A percentile compares a stretch with the other conserved stretches of the same genome.
Evolutionary conservation across 2,329 filamentous ascomycete species (phyloP).

Genomic region (Corynespora cassiicola): DNA sequence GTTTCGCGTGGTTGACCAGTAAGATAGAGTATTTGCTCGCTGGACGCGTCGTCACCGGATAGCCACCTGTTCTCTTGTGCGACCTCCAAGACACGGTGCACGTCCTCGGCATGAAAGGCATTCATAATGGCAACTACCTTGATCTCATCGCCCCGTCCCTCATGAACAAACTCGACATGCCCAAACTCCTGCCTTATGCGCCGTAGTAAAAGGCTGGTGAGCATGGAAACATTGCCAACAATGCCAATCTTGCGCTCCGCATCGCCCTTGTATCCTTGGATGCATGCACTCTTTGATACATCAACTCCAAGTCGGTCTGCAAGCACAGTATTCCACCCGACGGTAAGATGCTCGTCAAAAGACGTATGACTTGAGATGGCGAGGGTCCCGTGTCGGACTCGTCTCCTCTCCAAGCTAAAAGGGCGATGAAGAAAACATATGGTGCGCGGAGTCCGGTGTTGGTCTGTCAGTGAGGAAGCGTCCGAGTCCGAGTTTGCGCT

Average conservation of each 20-base stretch:
- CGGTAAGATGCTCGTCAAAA: constrained; percentile 48
- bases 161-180: constrained; percentile 28
- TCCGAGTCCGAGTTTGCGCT: not conserved
- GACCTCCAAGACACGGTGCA: constrained; percentile 40
- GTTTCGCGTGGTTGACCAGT: constrained; percentile 45
- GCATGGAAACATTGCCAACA: constrained; percentile 27
- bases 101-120: constrained; percentile 46
- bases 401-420: constrained; percentile 35
- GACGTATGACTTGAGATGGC: constrained; percentile 44
- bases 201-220: constrained; percentile 18
- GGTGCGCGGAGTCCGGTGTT: constrained; percentile 27
- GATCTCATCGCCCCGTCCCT: constrained; percentile 29
- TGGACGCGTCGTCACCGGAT: constrained; percentile 19
- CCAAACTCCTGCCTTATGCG: constrained; percentile 35
- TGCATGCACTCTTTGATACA: constrained; percentile 31
- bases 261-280: constrained; percentile 49
- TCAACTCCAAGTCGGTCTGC: constrained; percentile 40
- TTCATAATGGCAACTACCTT: constrained; percentile 48
- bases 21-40: constrained; percentile 42
- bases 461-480: not conserved
- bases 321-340: constrained; percentile 45
- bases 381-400: constrained; percentile 31
- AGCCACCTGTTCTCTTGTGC: constrained; percentile 33
- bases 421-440: constrained; percentile 43
- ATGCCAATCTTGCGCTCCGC: constrained; percentile 45